Base-by-base conservation (phyloP, 768 basidiomycete species). In the Pleurotus citrinopileatus region DNA sequence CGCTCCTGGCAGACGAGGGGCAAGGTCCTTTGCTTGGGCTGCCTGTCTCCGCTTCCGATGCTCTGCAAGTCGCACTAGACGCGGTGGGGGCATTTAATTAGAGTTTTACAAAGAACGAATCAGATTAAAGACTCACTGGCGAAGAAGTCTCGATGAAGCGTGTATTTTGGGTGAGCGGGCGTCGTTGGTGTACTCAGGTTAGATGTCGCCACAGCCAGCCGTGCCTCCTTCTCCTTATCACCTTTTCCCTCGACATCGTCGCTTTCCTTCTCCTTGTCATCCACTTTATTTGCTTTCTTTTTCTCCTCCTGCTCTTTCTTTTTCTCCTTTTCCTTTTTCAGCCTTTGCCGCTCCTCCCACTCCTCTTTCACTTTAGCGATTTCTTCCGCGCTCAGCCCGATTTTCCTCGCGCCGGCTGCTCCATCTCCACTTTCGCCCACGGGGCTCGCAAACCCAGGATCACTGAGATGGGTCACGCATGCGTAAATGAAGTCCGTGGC, bases 401-500 rank as follows among this genome's bases (percentile, higher is more conserved):
- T 63, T 69, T 72, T 79, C 60, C 63, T 59, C 38, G 70, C 61
- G 4, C 69, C 65, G 26, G 60, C 62, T 55, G 56, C 59, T 32
- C 57, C 62, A 60, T 71, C 71, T 36, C 59, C 62, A 57, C 65
- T 70, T 42, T 72, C 71, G 44, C 67, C 70, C 46, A 83, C 69
- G 40, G 72, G 70, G 8, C 72, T 79, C 6, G 88, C 84, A 69
- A 97, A 96, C 19, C 83, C 91, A 23, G 73, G 70, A 66, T 98
- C 94, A 4, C 74, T 72, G 53, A 97, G 80, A 71, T 98, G 95
- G n/a, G 70, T 68, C 1, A 82, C 78, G 64, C 95, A 98, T 0
- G 83, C 79, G 67, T 96, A 97, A 27, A 98, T 53, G 65, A 94
- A 97, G 69, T 97, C 95, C 9, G 81, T 73, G 7, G 88, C 85